Percentiles rank a stretch among this genome's conserved stretches.
Conservation (phyloP, 805 yeast genomes). For the Metschnikowia continentalis region DNA sequence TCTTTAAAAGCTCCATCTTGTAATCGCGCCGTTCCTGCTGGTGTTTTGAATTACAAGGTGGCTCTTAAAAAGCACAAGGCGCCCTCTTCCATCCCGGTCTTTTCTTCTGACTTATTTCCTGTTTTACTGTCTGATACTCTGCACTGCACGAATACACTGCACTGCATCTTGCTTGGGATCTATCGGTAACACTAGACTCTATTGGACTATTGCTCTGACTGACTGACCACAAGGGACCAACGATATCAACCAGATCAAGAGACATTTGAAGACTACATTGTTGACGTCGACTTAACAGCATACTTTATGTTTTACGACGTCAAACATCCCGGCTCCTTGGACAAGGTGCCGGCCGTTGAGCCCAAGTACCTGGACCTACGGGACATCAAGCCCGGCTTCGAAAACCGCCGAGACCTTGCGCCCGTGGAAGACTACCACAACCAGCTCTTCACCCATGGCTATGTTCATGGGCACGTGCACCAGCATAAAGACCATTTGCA, state of each 20-base stretch:
- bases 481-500: slow-evolving; percentile 58
- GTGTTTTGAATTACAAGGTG: not conserved
- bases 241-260: not conserved
- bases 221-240: not conserved
- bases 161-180: too few species aligned
- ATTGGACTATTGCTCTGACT: too few species aligned
- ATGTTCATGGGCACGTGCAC: slow-evolving; percentile 67
- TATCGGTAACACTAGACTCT: too few species aligned
- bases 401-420: not conserved
- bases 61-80: too few species aligned
- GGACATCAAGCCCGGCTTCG: not conserved
- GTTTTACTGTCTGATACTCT: too few species aligned
- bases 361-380: slow-evolving; percentile 4
- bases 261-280: too few species aligned
- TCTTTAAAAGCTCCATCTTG: not conserved
- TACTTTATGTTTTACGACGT: not conserved
- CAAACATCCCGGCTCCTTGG: not conserved
- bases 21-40: not conserved
- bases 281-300: too few species aligned
- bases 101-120: too few species aligned
- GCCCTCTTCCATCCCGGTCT: too few species aligned
- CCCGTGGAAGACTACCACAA: not conserved
- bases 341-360: not conserved
- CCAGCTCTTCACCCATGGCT: slow-evolving; percentile 39
- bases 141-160: too few species aligned